phyloP scores from a whole-genome alignment of 1,284 basidiomycete genomes.

The Anthracocystis panici-leucophaei region DNA sequence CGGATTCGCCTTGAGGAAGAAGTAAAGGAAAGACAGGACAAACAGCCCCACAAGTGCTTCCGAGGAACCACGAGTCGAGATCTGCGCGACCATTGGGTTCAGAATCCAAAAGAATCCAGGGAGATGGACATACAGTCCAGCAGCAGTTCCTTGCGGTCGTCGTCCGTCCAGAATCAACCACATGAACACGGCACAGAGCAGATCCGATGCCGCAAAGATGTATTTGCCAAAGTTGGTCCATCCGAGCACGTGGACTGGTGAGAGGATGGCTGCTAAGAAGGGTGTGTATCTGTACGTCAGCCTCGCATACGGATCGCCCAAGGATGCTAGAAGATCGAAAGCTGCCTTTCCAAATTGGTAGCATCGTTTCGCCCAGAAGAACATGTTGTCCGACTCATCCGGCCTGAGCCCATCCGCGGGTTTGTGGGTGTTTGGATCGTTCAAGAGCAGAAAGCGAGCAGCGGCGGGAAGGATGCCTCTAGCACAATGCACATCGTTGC shows the following conservation, averaged over 20 bases:
- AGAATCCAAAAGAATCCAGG: constrained; percentile 80
- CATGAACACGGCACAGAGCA: constrained; percentile 83
- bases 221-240: constrained; percentile 78
- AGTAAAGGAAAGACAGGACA: constrained; percentile 79
- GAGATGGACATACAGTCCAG: constrained; percentile 49
- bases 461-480: constrained; percentile 55
- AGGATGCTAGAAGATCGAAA: constrained; percentile 53
- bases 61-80: constrained; percentile 94
- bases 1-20: constrained; percentile 57
- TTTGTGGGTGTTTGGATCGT: constrained; percentile 50
- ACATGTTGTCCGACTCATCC: constrained; percentile 42
- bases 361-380: constrained; percentile 32
- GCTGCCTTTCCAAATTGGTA: constrained; percentile 51
- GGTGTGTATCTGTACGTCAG: constrained; percentile 98
- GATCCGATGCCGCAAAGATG: constrained; percentile 86
- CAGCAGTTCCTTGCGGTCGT: constrained; percentile 29
- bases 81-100: constrained; percentile 93
- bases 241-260: constrained; percentile 78
- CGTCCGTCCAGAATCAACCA: constrained; percentile 74
- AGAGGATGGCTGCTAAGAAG: constrained; percentile 83
- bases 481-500: constrained; percentile 54
- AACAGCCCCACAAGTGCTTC: constrained; percentile 87
- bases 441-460: constrained; percentile 74
- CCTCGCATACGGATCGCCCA: constrained; percentile 85
- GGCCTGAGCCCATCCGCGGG: constrained; percentile 33